Conservation (phyloP, 305 asterid species). For the Ilex paraguariensis region DNA sequence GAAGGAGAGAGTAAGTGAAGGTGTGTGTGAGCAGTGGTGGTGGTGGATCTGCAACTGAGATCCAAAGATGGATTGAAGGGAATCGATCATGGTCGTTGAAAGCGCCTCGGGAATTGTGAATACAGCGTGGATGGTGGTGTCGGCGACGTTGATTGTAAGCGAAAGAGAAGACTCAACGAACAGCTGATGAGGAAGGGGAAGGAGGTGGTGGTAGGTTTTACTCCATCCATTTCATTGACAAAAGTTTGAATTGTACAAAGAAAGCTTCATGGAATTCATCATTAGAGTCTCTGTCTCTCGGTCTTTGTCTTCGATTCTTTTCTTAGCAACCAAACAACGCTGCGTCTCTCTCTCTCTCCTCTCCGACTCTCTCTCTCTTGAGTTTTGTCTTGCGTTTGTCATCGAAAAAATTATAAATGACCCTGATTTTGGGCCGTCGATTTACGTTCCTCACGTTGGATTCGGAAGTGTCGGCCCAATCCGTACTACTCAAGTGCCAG, state of each 20-base stretch:
- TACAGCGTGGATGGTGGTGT: constrained; percentile 15
- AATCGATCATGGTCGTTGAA: constrained; percentile 46
- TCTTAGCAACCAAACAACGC: constrained; percentile 20
- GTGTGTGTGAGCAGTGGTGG: not conserved
- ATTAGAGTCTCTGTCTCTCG: constrained; percentile 9
- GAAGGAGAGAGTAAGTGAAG: not conserved
- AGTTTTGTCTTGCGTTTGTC: constrained; percentile 1
- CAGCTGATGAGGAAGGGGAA: not conserved
- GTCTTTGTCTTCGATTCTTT: constrained; percentile 9
- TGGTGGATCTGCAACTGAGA: constrained; percentile 40
- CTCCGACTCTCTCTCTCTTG: no score
- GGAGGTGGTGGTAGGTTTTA: constrained; percentile 6
- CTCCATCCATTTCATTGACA: constrained; percentile 25
- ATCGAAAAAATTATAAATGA: no score
- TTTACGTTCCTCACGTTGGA: no score
- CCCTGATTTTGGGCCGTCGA: no score
- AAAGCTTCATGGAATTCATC: constrained; percentile 12
- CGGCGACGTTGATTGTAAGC: constrained; percentile 31
- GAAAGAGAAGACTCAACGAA: constrained; percentile 22
- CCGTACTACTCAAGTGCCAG: no score
- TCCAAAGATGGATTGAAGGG: constrained; percentile 39
- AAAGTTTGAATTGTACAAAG: not conserved
- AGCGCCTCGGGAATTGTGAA: constrained; percentile 5
- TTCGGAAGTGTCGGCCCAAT: no score
- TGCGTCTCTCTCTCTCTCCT: not conserved